Evolutionary conservation across 23 red algal species (phyloP).

Genomic region (Chondrus crispus): DNA sequence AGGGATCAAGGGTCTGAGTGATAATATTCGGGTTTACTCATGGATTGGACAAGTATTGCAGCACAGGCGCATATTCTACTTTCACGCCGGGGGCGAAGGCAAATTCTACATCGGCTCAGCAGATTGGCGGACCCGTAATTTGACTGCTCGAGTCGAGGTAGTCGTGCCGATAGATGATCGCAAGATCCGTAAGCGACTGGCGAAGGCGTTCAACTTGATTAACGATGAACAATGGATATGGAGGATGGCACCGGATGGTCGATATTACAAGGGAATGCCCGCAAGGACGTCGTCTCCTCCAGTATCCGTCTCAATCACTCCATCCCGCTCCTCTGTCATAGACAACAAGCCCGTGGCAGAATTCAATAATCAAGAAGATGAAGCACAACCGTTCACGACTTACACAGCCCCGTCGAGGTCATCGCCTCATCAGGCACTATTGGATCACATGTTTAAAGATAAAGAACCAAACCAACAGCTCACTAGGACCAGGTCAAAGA

Average conservation of each 20-base stretch:
- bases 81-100: slow-evolving; percentile 65
- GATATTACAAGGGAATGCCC: slow-evolving; percentile 76
- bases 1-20: slow-evolving; percentile 77
- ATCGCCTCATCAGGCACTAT: background rate
- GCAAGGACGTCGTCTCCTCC: background rate
- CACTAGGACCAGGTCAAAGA: background rate
- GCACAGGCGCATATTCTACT: slow-evolving; percentile 91
- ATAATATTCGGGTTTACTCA: slow-evolving; percentile 88
- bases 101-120: slow-evolving; percentile 92
- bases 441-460: slow-evolving; percentile 4
- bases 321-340: background rate
- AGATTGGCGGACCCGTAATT: slow-evolving; percentile 93
- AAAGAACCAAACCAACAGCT: background rate
- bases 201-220: slow-evolving; percentile 62
- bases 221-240: slow-evolving; percentile 70
- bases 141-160: slow-evolving; percentile 74
- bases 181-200: slow-evolving; percentile 64
- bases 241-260: slow-evolving; percentile 84
- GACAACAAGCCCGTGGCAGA: slow-evolving; percentile 5
- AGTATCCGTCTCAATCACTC: slow-evolving; percentile 30
- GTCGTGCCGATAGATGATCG: slow-evolving; percentile 82
- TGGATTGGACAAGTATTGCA: slow-evolving; percentile 88
- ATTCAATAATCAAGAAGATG: background rate
- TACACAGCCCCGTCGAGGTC: background rate
- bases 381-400: background rate